Base-by-base conservation (phyloP, 257 asterid genomes). In the Prunella vulgaris region DNA sequence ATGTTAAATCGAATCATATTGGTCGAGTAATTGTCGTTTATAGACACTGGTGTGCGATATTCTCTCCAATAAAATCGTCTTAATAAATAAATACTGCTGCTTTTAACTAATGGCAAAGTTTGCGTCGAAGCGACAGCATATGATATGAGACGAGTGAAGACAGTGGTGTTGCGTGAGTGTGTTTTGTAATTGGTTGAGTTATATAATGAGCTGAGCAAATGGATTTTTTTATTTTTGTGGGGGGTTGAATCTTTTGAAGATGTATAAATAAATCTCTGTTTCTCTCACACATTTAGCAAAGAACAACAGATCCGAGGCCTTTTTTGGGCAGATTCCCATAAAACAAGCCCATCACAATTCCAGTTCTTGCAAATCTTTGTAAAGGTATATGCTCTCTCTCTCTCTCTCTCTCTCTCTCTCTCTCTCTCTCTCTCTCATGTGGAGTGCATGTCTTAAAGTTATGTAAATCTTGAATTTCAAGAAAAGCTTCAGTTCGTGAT, bases 341-440 rank as follows among this genome's bases (percentile, higher is more conserved):
- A 32, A 44, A 9, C 60, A 40, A n/a, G n/a, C n/a, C n/a, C n/a
- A n/a, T n/a, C n/a, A n/a, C 13, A 27, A 5, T 35, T 60, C 72
- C 20, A n/a, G 38, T 57, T 67, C 68, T 53, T 46, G 52, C 74
- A 73, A 54, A 51, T 70, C 66, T 54, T 53, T 58, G 42, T 40
- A 32, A 68, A 81, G 76, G 83, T 77, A 63, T 25, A 3, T 10
- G 13, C 8, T 42, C 54, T 64, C 35, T 40, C 40, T 56, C 51
- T 32, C 65, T 37, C 59, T 60, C 66, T 27, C 51, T n/a, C n/a
- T n/a, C 25, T 53, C 58, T 53, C 35, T n/a, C 68, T 33, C 59
- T 28, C 57, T 18, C 76, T 13, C 73, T 1, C 44, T 28, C 21
- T 27, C 13, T 30, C 21, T 14, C n/a, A 8, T 30, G 69, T 44